These are phyloP conservation scores for Cercospora sojina DNA, from an alignment of 2,329 filamentous ascomycete genomes.

Conservation along the genomic window DNA sequence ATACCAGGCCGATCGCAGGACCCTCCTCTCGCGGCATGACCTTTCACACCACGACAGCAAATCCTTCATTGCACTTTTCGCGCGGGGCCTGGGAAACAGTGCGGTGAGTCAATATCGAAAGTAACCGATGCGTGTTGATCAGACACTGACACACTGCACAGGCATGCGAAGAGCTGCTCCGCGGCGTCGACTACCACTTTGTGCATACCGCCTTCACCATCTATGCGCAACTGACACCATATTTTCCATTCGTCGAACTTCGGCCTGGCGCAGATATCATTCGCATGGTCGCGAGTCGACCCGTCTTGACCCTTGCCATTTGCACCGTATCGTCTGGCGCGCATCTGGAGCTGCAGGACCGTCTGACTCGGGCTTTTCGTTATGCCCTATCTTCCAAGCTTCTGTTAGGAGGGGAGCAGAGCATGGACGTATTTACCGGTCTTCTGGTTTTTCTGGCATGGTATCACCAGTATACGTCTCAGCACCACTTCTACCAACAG, in stretches of 20 bases:
- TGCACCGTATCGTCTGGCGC: slow-evolving; percentile 29
- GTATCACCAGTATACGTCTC: slow-evolving; percentile 31
- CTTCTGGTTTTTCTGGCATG: slow-evolving; percentile 31
- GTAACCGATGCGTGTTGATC: not conserved
- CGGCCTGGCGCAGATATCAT: slow-evolving; percentile 22
- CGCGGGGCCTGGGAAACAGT: slow-evolving; percentile 25
- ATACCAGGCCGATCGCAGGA: slow-evolving; percentile 12
- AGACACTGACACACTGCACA: slow-evolving; percentile 12
- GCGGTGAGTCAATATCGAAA: slow-evolving; percentile 12
- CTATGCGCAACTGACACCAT: slow-evolving; percentile 26
- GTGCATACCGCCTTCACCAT: slow-evolving; percentile 28
- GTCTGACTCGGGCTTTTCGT: slow-evolving; percentile 30
- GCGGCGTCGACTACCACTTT: slow-evolving; percentile 31
- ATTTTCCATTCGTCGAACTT: slow-evolving; percentile 32
- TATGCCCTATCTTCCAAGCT: slow-evolving; percentile 29
- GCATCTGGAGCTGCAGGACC: slow-evolving; percentile 24
- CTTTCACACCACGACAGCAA: slow-evolving; percentile 28
- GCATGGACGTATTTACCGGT: slow-evolving; percentile 31
- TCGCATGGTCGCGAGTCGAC: slow-evolving; percentile 27
- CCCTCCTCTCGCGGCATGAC: slow-evolving; percentile 23
- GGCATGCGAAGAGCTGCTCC: slow-evolving; percentile 25
- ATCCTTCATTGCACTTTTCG: slow-evolving; percentile 29
- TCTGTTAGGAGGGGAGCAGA: slow-evolving; percentile 29
- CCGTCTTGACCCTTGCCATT: slow-evolving; percentile 31
- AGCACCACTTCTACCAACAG: slow-evolving; percentile 30